These are phyloP conservation scores for Alliaria petiolata DNA, from an alignment of 345 rosid species.

Conservation along the genomic window DNA sequence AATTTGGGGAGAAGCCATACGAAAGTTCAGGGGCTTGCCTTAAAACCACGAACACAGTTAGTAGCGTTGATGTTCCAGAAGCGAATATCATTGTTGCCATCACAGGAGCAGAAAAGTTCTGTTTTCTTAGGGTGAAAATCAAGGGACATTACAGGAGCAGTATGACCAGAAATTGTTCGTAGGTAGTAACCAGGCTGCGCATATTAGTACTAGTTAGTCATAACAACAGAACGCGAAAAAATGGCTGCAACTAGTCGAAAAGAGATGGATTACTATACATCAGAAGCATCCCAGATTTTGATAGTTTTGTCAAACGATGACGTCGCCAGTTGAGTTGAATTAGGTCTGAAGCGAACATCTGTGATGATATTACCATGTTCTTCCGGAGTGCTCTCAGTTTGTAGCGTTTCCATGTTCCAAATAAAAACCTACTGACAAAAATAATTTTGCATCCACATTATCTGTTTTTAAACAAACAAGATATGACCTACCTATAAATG, in stretches of 20 bases:
- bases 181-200: slow-evolving; percentile 68
- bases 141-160: slow-evolving; percentile 65
- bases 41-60: slow-evolving; percentile 40
- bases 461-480: slow-evolving; percentile 9
- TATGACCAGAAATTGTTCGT: slow-evolving; percentile 57
- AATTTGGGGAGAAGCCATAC: neutral
- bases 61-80: slow-evolving; percentile 65
- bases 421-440: slow-evolving; percentile 70
- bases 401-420: slow-evolving; percentile 86
- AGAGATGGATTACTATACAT: slow-evolving; percentile 41
- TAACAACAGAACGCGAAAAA: slow-evolving; percentile 1
- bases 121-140: slow-evolving; percentile 92
- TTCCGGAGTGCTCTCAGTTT: slow-evolving; percentile 60
- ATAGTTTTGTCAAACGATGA: slow-evolving; percentile 82
- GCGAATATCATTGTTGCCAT: slow-evolving; percentile 82
- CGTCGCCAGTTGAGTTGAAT: slow-evolving; percentile 86
- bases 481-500: slow-evolving; percentile 5
- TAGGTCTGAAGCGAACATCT: slow-evolving; percentile 90
- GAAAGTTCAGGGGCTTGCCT: slow-evolving; percentile 51
- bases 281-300: slow-evolving; percentile 83
- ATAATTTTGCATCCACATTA: slow-evolving; percentile 41
- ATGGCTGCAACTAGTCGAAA: neutral
- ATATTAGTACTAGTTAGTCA: slow-evolving; percentile 14
- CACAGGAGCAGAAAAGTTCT: slow-evolving; percentile 88
- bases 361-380: slow-evolving; percentile 77